phyloP scores from a whole-genome alignment of 2,329 filamentous ascomycete genomes.

The Aspergillus melleus region DNA sequence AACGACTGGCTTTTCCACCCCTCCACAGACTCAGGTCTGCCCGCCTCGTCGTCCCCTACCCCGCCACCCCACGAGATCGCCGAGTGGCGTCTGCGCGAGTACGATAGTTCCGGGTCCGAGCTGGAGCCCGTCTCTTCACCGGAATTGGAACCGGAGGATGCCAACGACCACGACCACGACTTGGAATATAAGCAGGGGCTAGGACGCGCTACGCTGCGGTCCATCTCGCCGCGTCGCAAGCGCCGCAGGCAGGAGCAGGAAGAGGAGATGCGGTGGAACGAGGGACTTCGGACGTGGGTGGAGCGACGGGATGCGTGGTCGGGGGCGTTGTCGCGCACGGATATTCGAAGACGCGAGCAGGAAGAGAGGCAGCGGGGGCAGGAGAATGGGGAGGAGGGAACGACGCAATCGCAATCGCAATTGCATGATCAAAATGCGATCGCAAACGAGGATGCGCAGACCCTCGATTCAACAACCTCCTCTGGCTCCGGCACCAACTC shows the following conservation, averaged over 20 bases:
- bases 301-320: constrained; percentile 82
- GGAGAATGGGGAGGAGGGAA: background rate
- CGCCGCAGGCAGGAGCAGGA: constrained; percentile 60
- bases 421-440: background rate
- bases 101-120: constrained; percentile 39
- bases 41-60: constrained; percentile 21
- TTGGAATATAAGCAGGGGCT: background rate
- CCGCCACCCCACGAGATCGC: constrained; percentile 27
- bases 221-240: constrained; percentile 49
- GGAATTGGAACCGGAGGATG: background rate
- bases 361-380: constrained; percentile 7
- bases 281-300: constrained; percentile 77
- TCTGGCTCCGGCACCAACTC: background rate
- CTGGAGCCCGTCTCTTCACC: constrained; percentile 30
- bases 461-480: background rate
- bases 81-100: constrained; percentile 40
- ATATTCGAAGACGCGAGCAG: constrained; percentile 23
- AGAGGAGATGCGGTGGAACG: constrained; percentile 74
- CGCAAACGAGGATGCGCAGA: background rate
- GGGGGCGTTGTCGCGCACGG: constrained; percentile 54
- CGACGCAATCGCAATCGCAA: background rate
- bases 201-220: background rate
- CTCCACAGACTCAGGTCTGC: constrained; percentile 19
- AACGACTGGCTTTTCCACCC: constrained; percentile 44
- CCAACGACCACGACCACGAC: constrained; percentile 1